A percentile compares a stretch with the other conserved stretches of the same genome.
Evolutionary conservation across 2,329 filamentous ascomycete genomes (phyloP).

Genomic region (Didymella keratinophila): DNA sequence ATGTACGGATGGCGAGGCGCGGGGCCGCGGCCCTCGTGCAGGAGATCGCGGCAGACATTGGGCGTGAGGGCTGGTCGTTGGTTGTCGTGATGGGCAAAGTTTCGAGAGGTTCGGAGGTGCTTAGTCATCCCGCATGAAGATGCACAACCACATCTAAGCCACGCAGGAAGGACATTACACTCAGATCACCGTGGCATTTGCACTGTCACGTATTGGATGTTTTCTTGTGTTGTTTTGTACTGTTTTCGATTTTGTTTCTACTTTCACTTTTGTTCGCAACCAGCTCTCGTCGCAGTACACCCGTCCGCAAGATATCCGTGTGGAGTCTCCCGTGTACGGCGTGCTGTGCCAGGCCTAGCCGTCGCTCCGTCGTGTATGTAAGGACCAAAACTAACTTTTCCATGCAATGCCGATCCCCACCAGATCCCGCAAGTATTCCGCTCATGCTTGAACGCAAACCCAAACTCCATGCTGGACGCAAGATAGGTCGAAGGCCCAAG

Average conservation of each 20-base stretch:
- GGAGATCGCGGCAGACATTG: constrained; percentile 66
- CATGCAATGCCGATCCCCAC: constrained; percentile 29
- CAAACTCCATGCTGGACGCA: constrained; percentile 45
- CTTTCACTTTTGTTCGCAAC: constrained; percentile 5
- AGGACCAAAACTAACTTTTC: constrained; percentile 37
- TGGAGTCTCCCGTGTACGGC: constrained; percentile 4
- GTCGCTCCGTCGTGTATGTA: constrained; percentile 18
- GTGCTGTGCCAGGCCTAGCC: constrained; percentile 6
- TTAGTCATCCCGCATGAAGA: constrained; percentile 12
- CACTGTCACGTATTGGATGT: neutral
- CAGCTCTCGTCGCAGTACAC: neutral
- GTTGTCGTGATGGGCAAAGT: constrained; percentile 31
- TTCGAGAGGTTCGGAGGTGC: constrained; percentile 24
- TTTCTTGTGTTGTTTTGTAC: neutral
- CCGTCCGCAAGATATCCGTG: constrained; percentile 1
- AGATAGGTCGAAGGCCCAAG: constrained; percentile 10
- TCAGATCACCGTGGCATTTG: neutral
- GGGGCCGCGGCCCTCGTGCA: constrained; percentile 63
- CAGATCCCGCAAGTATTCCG: constrained; percentile 16
- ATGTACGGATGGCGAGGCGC: constrained; percentile 27
- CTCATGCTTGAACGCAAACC: constrained; percentile 38
- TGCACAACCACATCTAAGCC: neutral
- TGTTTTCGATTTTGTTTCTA: constrained; percentile 5
- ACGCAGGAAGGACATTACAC: neutral
- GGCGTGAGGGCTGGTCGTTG: constrained; percentile 24